A percentile compares a stretch with the other conserved stretches of the same genome.
These are phyloP conservation scores for Penicillium riverlandense DNA, from an alignment of 495 filamentous ascomycete genomes.

Conservation along the genomic window DNA sequence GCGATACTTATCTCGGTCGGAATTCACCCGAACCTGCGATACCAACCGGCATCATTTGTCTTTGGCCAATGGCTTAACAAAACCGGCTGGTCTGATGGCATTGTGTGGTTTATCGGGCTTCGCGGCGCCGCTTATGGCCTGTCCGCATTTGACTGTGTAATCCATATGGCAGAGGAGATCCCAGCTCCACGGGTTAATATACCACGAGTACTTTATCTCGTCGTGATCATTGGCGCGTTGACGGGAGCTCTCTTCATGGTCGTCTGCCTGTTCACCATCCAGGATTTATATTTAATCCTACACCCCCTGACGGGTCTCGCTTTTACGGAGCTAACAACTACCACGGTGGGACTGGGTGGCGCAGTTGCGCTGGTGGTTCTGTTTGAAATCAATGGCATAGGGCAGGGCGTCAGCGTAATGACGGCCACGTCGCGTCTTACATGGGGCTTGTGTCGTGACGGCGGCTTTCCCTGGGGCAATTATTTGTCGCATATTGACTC, in stretches of 20 bases:
- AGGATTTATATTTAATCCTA: conserved; percentile 50
- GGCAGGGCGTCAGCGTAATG: conserved; percentile 33
- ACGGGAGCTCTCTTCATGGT: conserved; percentile 62
- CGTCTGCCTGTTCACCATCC: conserved; percentile 65
- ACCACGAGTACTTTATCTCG: conserved; percentile 28
- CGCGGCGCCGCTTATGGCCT: conserved; percentile 52
- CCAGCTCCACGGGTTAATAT: conserved; percentile 32
- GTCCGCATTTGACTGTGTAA: conserved; percentile 53
- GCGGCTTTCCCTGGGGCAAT: conserved; percentile 38
- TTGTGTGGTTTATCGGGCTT: conserved; percentile 55
- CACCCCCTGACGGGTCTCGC: conserved; percentile 30
- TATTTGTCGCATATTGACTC: conserved; percentile 30
- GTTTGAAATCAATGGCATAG: conserved; percentile 38
- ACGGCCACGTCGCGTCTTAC: conserved; percentile 44
- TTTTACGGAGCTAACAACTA: conserved; percentile 32
- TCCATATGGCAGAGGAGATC: conserved; percentile 50
- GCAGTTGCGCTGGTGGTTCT: conserved; percentile 31
- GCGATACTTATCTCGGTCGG: conserved; percentile 37
- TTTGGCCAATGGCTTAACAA: conserved; percentile 52
- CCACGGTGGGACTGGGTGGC: conserved; percentile 26
- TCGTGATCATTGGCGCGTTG: conserved; percentile 36
- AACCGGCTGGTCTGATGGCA: conserved; percentile 54
- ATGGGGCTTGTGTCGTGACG: conserved; percentile 50
- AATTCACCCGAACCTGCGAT: conserved; percentile 21
- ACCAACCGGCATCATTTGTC: conserved; percentile 38